A percentile compares a stretch with the other conserved stretches of the same genome.
These are phyloP conservation scores for Salix suchowensis DNA, from an alignment of 345 rosid genomes.

Conservation along the genomic window DNA sequence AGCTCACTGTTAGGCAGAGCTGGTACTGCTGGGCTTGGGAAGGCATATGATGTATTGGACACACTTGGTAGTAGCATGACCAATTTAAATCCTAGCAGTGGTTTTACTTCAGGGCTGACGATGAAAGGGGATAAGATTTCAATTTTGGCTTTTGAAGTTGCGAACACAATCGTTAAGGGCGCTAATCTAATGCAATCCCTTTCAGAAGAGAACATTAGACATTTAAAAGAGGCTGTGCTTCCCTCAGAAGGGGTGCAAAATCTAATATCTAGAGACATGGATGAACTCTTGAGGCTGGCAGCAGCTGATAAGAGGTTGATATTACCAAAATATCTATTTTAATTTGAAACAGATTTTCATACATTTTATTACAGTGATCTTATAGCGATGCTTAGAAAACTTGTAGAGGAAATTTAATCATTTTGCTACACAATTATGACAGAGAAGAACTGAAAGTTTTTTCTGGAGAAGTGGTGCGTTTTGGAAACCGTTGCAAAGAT, in stretches of 20 bases:
- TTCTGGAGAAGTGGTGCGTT: constrained; percentile 92
- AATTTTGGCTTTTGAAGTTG: constrained; percentile 91
- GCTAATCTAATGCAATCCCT: constrained; percentile 89
- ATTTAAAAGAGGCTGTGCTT: constrained; percentile 80
- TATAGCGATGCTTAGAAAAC: neutral
- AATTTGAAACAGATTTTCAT: neutral
- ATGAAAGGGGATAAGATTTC: constrained; percentile 74
- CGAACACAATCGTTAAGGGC: constrained; percentile 92
- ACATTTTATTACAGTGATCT: neutral
- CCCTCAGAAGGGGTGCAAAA: constrained; percentile 87
- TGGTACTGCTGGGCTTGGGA: constrained; percentile 77
- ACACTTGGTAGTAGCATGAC: constrained; percentile 97
- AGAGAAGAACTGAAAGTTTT: constrained; percentile 89
- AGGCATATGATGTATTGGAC: constrained; percentile 89
- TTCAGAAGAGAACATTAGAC: constrained; percentile 57
- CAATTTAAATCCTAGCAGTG: constrained; percentile 54
- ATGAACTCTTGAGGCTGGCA: constrained; percentile 65
- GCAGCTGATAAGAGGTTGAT: constrained; percentile 88
- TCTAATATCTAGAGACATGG: constrained; percentile 75
- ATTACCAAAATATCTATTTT: neutral
- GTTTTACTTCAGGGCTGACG: constrained; percentile 74
- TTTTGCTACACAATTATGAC: constrained; percentile 14
- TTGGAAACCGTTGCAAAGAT: constrained; percentile 97
- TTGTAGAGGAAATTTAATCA: constrained; percentile 2
- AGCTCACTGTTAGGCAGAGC: constrained; percentile 82